Percentiles rank a stretch among this genome's conserved stretches.
These are phyloP conservation scores for Pyrenochaeta sp. DNA, from an alignment of 2,329 filamentous ascomycete genomes.

Conservation along the genomic window DNA sequence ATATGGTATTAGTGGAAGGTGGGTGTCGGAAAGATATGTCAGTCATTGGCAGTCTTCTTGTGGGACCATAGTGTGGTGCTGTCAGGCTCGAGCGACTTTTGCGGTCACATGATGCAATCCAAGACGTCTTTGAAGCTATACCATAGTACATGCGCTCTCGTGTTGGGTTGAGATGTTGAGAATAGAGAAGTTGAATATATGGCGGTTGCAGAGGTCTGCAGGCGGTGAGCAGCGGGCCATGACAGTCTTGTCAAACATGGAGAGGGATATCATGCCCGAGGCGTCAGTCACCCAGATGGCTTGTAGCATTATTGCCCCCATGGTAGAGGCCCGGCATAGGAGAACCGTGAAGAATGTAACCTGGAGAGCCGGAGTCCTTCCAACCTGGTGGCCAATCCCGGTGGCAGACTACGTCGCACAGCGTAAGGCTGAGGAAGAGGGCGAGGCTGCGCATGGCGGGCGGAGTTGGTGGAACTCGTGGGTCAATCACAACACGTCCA, in stretches of 20 bases:
- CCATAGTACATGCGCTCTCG: no score
- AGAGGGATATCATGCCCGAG: conserved; percentile 6
- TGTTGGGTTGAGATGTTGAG: no score
- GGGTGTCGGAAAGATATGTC: not conserved
- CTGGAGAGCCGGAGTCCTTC: conserved; percentile 12
- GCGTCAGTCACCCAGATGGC: not conserved
- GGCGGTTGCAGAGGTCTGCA: conserved; percentile 12
- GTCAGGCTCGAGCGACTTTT: no score
- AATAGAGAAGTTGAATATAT: not conserved
- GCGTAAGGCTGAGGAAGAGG: conserved; percentile 35
- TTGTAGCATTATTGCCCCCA: no score
- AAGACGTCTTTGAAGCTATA: no score
- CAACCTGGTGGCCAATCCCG: conserved; percentile 17
- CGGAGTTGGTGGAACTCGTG: conserved; percentile 17
- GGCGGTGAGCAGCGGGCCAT: conserved; percentile 5
- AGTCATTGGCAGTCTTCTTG: no score
- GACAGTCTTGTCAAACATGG: not conserved
- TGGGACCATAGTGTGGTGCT: no score
- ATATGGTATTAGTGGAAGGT: not conserved
- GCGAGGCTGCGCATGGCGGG: conserved; percentile 27
- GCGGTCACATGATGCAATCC: no score
- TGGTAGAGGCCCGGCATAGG: no score
- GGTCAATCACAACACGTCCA: conserved; percentile 28
- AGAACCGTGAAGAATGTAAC: no score
- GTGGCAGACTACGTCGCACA: conserved; percentile 27